Evolutionary conservation across 164 flowering plant species (phyloP).

Genomic region (Taxillus chinensis): DNA sequence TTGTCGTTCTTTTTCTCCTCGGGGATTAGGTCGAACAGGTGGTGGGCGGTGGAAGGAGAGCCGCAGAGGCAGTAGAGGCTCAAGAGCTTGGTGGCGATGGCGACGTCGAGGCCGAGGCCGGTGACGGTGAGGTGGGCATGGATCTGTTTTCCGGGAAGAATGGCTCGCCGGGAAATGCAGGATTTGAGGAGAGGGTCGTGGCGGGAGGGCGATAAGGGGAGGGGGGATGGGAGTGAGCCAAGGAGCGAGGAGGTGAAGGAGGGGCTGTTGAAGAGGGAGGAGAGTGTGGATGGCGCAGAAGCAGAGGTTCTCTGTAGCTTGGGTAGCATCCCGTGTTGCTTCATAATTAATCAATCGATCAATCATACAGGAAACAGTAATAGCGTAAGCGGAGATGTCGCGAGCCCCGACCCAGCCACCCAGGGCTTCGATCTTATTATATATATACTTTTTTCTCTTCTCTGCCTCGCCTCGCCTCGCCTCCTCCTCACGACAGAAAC

Average conservation of each 20-base stretch:
- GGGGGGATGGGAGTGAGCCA: too few relatives aligned
- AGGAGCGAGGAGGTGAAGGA: not conserved
- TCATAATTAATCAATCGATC: too few relatives aligned
- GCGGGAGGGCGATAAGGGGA: conserved; percentile 1
- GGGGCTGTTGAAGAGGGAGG: conserved; percentile 6
- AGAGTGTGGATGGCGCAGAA: not conserved
- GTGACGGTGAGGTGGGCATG: conserved; percentile 27
- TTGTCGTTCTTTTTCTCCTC: conserved; percentile 11
- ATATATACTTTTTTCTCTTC: too few relatives aligned
- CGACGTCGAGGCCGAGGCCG: conserved; percentile 15
- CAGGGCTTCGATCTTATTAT: too few relatives aligned
- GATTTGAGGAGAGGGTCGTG: conserved; percentile 29
- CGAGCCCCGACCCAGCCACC: too few relatives aligned
- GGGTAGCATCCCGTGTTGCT: not conserved
- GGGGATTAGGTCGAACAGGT: conserved; percentile 42
- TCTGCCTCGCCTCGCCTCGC: too few relatives aligned
- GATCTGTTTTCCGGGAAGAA: conserved; percentile 38
- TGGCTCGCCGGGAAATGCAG: conserved; percentile 23
- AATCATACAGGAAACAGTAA: too few relatives aligned
- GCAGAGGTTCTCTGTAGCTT: conserved; percentile 8
- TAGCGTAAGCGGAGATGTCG: too few relatives aligned
- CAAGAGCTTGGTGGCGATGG: conserved; percentile 34
- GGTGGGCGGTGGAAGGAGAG: conserved; percentile 21
- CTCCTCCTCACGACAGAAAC: too few relatives aligned
- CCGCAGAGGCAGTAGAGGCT: conserved; percentile 31